These are phyloP conservation scores for Hanseniaspora sp. DNA, from an alignment of 1,139 yeast genomes.

Conservation along the genomic window DNA sequence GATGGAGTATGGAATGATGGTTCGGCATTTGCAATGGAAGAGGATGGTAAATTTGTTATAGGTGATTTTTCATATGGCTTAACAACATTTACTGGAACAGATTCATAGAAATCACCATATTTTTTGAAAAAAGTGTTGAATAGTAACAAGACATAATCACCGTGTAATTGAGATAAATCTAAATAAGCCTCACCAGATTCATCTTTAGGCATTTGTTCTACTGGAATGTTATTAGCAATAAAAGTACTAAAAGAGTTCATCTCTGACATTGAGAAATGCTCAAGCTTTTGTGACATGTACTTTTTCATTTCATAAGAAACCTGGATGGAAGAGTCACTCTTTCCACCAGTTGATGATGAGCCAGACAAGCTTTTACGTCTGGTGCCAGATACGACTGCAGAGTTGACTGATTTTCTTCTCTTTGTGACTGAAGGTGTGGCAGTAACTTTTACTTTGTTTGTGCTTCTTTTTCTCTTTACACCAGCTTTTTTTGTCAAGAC, in stretches of 20 bases:
- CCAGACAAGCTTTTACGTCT: constrained; percentile 22
- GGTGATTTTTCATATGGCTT: constrained; percentile 17
- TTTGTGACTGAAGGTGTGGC: constrained; percentile 18
- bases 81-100: constrained; percentile 4
- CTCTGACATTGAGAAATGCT: constrained; percentile 38
- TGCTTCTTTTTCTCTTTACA: constrained; percentile 20
- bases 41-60: constrained; percentile 15
- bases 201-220: constrained; percentile 15
- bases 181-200: constrained; percentile 68
- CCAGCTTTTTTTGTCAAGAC: constrained; percentile 16
- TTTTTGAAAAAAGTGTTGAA: constrained; percentile 44
- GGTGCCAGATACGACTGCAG: constrained; percentile 20
- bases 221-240: constrained; percentile 11
- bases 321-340: constrained; percentile 31
- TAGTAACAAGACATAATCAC: constrained; percentile 67
- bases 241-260: constrained; percentile 15
- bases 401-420: constrained; percentile 22
- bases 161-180: constrained; percentile 89
- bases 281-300: constrained; percentile 78
- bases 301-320: constrained; percentile 95
- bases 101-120: constrained; percentile 25
- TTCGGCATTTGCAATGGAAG: not conserved
- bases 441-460: constrained; percentile 17
- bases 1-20: constrained; percentile 11
- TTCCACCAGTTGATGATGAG: constrained; percentile 3